These are phyloP conservation scores for Raffaelea ambrosiae DNA, from an alignment of 2,329 filamentous ascomycete genomes.

Conservation along the genomic window DNA sequence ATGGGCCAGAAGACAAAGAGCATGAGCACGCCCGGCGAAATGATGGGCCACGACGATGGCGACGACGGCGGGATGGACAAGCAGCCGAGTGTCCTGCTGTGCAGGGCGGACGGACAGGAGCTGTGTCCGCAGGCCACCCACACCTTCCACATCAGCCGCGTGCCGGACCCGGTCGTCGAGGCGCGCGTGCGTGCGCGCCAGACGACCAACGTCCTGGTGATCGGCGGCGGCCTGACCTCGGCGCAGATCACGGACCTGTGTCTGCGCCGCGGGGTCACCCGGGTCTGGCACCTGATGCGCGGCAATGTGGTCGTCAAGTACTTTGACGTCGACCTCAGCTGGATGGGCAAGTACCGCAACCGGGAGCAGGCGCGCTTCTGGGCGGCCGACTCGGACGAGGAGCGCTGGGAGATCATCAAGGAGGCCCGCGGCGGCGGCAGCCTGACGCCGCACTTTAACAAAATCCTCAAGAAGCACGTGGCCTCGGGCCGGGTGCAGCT, in stretches of 20 bases:
- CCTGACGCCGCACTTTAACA: slow-evolving; percentile 60
- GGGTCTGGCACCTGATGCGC: slow-evolving; percentile 64
- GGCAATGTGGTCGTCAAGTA: slow-evolving; percentile 53
- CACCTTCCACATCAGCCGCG: slow-evolving; percentile 49
- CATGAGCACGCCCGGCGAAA: too few species aligned
- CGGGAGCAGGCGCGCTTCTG: slow-evolving; percentile 69
- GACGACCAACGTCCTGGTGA: slow-evolving; percentile 57
- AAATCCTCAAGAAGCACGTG: slow-evolving; percentile 55
- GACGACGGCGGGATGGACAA: too few species aligned
- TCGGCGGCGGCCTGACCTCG: slow-evolving; percentile 69
- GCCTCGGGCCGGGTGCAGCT: slow-evolving; percentile 43
- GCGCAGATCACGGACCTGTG: slow-evolving; percentile 64
- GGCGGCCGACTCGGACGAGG: slow-evolving; percentile 62
- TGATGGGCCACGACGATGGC: too few species aligned
- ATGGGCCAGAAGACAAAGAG: too few species aligned
- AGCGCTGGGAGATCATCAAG: slow-evolving; percentile 58
- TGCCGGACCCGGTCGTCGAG: slow-evolving; percentile 45
- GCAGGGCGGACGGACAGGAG: neutral
- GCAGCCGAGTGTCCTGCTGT: neutral
- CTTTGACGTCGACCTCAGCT: slow-evolving; percentile 68
- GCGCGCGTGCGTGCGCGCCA: slow-evolving; percentile 40
- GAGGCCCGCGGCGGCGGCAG: slow-evolving; percentile 67
- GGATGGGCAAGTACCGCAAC: slow-evolving; percentile 79
- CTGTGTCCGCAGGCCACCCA: slow-evolving; percentile 29
- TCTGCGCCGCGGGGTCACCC: slow-evolving; percentile 54